Evolutionary conservation across 2,329 filamentous ascomycete species (phyloP).

Genomic region (Cladophialophora immunda): DNA sequence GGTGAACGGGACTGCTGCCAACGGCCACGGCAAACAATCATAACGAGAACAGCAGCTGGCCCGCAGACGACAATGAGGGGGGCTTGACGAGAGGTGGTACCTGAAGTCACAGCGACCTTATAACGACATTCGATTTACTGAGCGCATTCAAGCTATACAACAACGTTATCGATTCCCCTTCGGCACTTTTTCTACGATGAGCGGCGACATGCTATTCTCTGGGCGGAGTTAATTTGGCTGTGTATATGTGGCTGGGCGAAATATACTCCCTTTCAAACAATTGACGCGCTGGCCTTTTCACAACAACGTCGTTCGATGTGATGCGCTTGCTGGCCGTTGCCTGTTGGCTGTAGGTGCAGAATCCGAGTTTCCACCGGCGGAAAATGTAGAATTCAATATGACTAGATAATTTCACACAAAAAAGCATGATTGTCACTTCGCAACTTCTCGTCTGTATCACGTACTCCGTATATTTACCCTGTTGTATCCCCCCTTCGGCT

Average conservation of each 20-base stretch:
- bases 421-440: background rate
- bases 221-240: conserved; percentile 8
- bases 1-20: conserved; percentile 34
- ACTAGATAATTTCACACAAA: background rate
- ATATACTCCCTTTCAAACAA: background rate
- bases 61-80: background rate
- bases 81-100: background rate
- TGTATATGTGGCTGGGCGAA: background rate
- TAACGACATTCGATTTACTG: conserved; percentile 8
- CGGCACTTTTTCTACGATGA: conserved; percentile 1
- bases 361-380: background rate
- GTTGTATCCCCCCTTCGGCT: background rate
- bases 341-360: background rate
- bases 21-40: conserved; percentile 40
- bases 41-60: conserved; percentile 10
- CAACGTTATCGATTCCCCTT: conserved; percentile 4
- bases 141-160: conserved; percentile 1
- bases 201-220: conserved; percentile 5
- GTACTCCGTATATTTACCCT: background rate
- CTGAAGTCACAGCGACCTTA: background rate
- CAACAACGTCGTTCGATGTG: background rate
- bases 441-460: background rate
- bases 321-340: background rate
- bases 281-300: background rate
- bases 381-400: background rate